Conservation (phyloP, 2,329 filamentous ascomycete genomes). For the Metarhizium anisopliae region DNA sequence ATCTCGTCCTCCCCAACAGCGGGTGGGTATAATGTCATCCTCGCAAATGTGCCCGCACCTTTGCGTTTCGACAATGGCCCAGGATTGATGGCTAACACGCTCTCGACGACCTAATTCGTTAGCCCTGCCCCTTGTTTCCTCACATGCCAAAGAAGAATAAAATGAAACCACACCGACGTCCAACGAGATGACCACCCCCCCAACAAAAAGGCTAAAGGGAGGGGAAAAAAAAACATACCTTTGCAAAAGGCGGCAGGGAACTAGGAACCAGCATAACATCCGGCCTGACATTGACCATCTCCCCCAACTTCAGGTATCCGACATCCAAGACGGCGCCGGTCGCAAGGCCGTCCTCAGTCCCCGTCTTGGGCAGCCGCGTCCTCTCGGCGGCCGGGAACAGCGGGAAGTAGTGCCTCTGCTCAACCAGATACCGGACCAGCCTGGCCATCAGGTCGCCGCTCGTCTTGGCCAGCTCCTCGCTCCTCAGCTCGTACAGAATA, state of each 20-base stretch:
- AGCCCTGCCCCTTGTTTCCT: slow-evolving; percentile 1
- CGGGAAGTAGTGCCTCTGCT: slow-evolving; percentile 87
- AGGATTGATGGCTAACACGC: slow-evolving; percentile 83
- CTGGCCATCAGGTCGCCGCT: slow-evolving; percentile 55
- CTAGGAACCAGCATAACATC: slow-evolving; percentile 82
- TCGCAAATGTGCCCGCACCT: slow-evolving; percentile 77
- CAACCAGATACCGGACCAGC: slow-evolving; percentile 68
- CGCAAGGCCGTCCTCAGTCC: slow-evolving; percentile 47
- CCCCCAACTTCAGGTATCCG: slow-evolving; percentile 77
- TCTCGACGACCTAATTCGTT: slow-evolving; percentile 67
- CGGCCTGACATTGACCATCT: slow-evolving; percentile 79
- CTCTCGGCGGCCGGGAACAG: slow-evolving; percentile 74
- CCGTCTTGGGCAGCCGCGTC: slow-evolving; percentile 55
- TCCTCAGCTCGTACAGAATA: slow-evolving; percentile 69
- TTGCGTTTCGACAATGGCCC: slow-evolving; percentile 78
- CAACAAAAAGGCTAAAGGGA: background rate
- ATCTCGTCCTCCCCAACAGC: slow-evolving; percentile 49
- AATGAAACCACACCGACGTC: too few relatives aligned
- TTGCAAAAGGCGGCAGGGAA: slow-evolving; percentile 75
- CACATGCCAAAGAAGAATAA: background rate
- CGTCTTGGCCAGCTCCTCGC: slow-evolving; percentile 49
- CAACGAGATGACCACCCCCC: too few relatives aligned
- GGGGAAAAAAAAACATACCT: slow-evolving; percentile 43
- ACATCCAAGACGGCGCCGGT: slow-evolving; percentile 75
- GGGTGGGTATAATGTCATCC: slow-evolving; percentile 65